phyloP scores from a whole-genome alignment of 2,329 filamentous ascomycete species.

The Pseudogymnoascus sp. region DNA sequence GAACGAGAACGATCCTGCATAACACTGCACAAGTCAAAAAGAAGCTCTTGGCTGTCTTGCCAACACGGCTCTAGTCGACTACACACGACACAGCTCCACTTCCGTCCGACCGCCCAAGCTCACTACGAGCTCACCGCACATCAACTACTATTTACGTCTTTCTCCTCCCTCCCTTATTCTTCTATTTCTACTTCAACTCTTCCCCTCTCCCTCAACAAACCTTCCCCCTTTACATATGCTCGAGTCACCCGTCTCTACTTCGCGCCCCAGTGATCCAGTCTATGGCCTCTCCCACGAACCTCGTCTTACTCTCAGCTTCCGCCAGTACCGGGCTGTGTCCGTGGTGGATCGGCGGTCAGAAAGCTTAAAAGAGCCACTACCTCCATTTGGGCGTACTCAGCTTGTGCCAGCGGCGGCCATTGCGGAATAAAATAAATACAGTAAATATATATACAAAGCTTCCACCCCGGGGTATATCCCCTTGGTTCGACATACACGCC shows the following conservation, averaged over 20 bases:
- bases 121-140: constrained; percentile 1
- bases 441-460: not conserved
- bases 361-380: constrained; percentile 1
- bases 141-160: not conserved
- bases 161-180: not conserved
- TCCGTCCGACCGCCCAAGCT: not conserved
- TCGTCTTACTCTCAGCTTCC: not conserved
- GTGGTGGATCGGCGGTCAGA: not conserved
- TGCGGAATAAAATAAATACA: not conserved
- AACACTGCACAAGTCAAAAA: constrained; percentile 1
- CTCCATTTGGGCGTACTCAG: not conserved
- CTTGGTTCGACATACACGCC: not conserved
- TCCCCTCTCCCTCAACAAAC: not conserved
- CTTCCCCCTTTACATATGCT: not conserved
- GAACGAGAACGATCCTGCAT: not conserved
- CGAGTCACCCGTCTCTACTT: not conserved
- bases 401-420: not conserved
- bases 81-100: constrained; percentile 3
- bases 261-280: not conserved
- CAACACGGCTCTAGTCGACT: not conserved
- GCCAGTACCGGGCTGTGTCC: not conserved
- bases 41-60: constrained; percentile 1
- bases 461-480: not conserved
- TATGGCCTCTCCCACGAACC: not conserved
- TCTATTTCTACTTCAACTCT: not conserved